Base-by-base conservation (phyloP, 768 basidiomycete genomes). In the Collybiopsis confluens region DNA sequence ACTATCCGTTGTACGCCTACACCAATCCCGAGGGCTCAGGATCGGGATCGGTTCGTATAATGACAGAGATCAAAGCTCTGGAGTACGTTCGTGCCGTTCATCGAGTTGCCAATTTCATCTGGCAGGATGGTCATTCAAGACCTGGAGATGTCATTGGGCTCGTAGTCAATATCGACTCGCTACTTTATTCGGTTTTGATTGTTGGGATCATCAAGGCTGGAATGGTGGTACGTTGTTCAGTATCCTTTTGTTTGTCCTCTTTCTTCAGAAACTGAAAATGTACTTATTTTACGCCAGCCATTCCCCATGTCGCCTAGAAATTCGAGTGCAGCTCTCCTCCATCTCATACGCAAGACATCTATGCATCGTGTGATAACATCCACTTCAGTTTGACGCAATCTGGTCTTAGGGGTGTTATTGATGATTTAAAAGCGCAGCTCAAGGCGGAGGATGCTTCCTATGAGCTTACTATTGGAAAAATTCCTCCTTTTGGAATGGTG, bases 281-380 rank as follows among this genome's bases (percentile, higher is more conserved):
- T n/a, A 11, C 35, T 21, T 38, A 8, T 21, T 55, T 52, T 52
- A 26, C 54, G 9, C 48, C 13, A 75, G 75, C 73, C 74, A 16
- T 72, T 70, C 55, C 68, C 69, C 0, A 75, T 75, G 26, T 74
- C 71, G 11, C 70, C 71, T 23, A 66, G 72, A 8, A 71, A 71
- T 49, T 68, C 73, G 0, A 59, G 72, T 1, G 64, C 63, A 3
- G 74, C 68, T 1, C 61, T 73, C 36, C 56, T 69, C 38, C 60
- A 70, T 30, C 59, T 76, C 27, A 60, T 80, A 45, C 64, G 61
- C 40, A 64, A 72, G 47, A 67, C 71, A 1, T 64, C 65, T n/a
- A 77, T 71, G 40, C 70, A 66, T 52, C 68, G 71, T n/a, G n/a
- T n/a, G 43, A 33, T 79, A 23, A 61, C 79, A 8, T 61, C 69